Percentiles rank a stretch among this genome's conserved stretches.
Conservation (phyloP, 2,329 filamentous ascomycete genomes). For the Fusarium ramigenum region DNA sequence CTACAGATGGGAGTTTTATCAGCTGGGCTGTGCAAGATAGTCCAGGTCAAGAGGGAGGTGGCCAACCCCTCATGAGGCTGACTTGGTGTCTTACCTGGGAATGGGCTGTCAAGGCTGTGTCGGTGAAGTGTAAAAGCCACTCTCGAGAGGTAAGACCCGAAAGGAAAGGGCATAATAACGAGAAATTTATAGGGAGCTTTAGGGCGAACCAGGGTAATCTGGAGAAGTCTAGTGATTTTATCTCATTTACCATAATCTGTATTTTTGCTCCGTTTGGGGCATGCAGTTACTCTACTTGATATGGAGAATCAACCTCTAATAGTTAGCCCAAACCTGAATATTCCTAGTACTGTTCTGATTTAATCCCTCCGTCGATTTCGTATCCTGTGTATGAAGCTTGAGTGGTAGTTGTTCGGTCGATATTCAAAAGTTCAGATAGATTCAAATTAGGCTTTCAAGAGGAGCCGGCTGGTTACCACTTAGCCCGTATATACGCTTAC, state of each 20-base stretch:
- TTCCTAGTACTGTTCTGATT: not conserved
- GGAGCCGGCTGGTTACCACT: too few relatives aligned
- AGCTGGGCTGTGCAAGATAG: not conserved
- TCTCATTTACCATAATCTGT: too few relatives aligned
- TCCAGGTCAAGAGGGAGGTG: not conserved
- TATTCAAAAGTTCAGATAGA: not conserved
- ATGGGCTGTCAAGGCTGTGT: not conserved
- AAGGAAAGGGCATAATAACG: too few relatives aligned
- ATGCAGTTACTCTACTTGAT: too few relatives aligned
- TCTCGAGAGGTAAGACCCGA: too few relatives aligned
- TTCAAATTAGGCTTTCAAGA: not conserved
- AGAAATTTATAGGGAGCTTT: too few relatives aligned
- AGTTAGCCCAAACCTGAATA: rapidly evolving
- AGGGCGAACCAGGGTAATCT: too few relatives aligned
- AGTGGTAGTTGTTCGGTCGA: not conserved
- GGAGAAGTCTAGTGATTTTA: too few relatives aligned
- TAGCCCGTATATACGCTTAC: too few relatives aligned
- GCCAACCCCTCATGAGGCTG: not conserved
- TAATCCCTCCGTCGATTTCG: too few relatives aligned
- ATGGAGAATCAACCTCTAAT: too few relatives aligned
- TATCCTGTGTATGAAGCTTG: not conserved
- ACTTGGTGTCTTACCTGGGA: not conserved
- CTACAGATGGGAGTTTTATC: rapidly evolving
- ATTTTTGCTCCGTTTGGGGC: too few relatives aligned
- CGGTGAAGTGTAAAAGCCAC: not conserved